Evolutionary conservation across 768 basidiomycete species (phyloP), one percentile per base, ranked within the genome.

Genomic region (Filobasidium wieringae): DNA sequence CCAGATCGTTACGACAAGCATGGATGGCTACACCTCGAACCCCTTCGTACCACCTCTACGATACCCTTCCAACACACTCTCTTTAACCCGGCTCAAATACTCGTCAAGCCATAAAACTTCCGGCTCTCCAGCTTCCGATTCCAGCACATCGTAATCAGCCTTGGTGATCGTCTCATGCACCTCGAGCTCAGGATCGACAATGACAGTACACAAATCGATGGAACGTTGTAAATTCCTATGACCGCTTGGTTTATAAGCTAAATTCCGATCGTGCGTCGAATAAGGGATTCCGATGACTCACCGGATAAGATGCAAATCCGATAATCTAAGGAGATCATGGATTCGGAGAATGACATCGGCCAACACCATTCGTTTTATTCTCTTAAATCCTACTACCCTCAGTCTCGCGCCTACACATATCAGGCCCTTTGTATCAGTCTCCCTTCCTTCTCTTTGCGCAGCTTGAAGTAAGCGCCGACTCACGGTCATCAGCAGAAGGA

Each of bases 311-410:
- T 40, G 34, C 26, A 45, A 50, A 59, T 26, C 29, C 15, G 56
- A 50, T 6, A 45, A 15, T 14, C 81, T 79, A 11, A 97, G 75
- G 51, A 85, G 75, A 41, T 80, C 77, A 67, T 96, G 91, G 1
- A 97, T 76, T 22, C 88, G 82, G 62, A 96, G 79, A 64, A 96
- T 81, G 22, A 96, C 78, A 69, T 95, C 90, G 0, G 91, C 93
- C 26, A 95, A 77, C 72, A 85, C 92, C 30, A 92, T 82, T 66
- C 90, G 84, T 39, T 91, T 82, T 52, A 93, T 85, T n/a, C 85
- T 15, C 24, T 59, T 15, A 40, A 36, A 34, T 26, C 43, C 17
- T 37, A 34, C 29, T 31, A 43, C n/a, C 49, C 56, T 22, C 47
- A 37, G 24, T 50, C 51, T 24, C 47, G 31, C 14, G 15, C 14